Base-by-base conservation (phyloP, 306 rosid genomes). In the Sphenostylis stenocarpa region DNA sequence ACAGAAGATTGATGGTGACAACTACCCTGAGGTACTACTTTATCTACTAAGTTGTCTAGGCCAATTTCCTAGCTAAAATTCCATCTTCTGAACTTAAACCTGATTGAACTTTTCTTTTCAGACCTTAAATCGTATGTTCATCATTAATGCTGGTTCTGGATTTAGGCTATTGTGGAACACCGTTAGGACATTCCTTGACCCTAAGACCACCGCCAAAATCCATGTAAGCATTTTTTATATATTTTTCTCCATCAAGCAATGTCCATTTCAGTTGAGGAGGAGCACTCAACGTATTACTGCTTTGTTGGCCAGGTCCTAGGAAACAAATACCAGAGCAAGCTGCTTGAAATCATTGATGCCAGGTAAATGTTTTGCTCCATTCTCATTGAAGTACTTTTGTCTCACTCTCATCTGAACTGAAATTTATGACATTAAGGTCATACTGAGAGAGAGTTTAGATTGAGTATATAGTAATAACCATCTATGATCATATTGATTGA, bases 101-200 rank as follows among this genome's bases (percentile, higher is more conserved):
- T 73, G 16, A 75, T 77, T 45, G 60, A 67, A 68, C 7, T 12
- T 51, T 74, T 64, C 33, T 73, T 68, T 51, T 36, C 45, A 95
- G 99, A 81, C 94, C 49, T 70, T 95, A 78, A 86, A 89, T 86
- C 90, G 98, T 43, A 95, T 95, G 98, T 95, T 90, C 90, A 92
- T 95, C 86, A 88, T 95, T 85, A 95, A 95, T 67, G 97, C 97
- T 63, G 98, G 98, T 75, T 92, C 97, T 39, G 98, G 98, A 84
- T 95, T 92, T 75, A 88, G 98, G 80, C 86, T 95, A 61, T 63
- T 95, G 72, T 95, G 98, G 98, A 95, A 78, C 87, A 95, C 96
- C 31, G 79, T 95, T 6, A 95, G 92, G 83, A 85, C 97, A 7
- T 92, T 92, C 87, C 96, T 95, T 74, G 97, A 95, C 77, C 97